Evolutionary conservation across 768 basidiomycete species (phyloP), one percentile per base, ranked within the genome.

Genomic region (Chalciporus pseudorubinellus): DNA sequence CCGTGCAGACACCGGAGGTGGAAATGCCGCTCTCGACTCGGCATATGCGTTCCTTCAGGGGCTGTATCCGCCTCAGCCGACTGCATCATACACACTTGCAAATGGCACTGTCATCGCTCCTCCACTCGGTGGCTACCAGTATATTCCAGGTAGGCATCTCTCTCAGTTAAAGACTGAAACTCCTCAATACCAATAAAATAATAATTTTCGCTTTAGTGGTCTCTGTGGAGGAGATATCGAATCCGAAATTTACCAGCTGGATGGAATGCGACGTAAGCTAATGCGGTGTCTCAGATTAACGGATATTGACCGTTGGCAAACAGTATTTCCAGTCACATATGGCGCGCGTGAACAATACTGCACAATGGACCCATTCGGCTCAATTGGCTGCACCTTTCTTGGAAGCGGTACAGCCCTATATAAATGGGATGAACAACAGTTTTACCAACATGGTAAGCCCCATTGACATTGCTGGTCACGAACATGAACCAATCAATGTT

Each of bases 101-200:
- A 84, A 91, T 57, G 88, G 84, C 50, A 78, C 83, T 20, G 77
- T 65, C 16, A 73, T 92, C 51, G 72, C 80, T 13, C 81, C 85
- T 0, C 90, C 92, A 19, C 77, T 93, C n/a, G 82, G 82, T n/a
- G 89, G 89, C 1, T 93, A 92, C 65, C 89, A 92, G 70, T 94
- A 93, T 60, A 76, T 94, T 40, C 88, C 90, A 42, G 34, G 31
- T 31, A 31, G 1, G 31, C 13, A 12, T 11, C 13, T 14, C 13
- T 31, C 10, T 6, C 29, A 13, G 12, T 31, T 2, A 31, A 2
- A 9, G 12, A 9, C 12, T 2, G 9, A 31, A 9, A 31, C 29
- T 4, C 29, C 12, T 13, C 10, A 31, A 31, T 10, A 31, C 4
- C 4, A 13, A 12, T 11, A 6, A 26, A 1, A 26, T n/a, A n/a